phyloP scores from a whole-genome alignment of 192 early-diverging fungal genomes.

The Podila epicladia region DNA sequence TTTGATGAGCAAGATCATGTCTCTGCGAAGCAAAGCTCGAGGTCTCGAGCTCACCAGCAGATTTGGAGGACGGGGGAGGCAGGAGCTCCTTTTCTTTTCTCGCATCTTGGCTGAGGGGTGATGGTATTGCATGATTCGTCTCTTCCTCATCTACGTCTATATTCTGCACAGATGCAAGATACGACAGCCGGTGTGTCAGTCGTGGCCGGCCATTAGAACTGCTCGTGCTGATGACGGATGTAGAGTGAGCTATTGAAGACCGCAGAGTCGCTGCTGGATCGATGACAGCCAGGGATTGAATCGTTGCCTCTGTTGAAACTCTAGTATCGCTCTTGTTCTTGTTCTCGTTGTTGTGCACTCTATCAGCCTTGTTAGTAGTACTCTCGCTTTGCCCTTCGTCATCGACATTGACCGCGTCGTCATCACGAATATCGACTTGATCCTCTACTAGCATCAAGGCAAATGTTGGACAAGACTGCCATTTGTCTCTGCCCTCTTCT shows the following conservation, averaged over 20 bases:
- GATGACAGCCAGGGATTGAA: not conserved
- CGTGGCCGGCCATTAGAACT: constrained; percentile 7
- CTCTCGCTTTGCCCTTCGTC: not conserved
- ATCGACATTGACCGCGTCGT: not conserved
- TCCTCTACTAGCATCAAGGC: constrained; percentile 4
- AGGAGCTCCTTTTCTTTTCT: not conserved
- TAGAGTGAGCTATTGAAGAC: not conserved
- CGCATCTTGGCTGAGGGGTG: not conserved
- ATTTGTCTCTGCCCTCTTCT: not conserved
- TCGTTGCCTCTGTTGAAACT: not conserved
- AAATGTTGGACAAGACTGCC: not conserved
- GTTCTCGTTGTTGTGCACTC: not conserved
- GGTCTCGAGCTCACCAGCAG: too few relatives aligned
- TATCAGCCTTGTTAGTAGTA: not conserved
- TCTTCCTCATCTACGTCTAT: constrained; percentile 5
- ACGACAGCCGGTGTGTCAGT: constrained; percentile 36
- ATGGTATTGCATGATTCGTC: not conserved
- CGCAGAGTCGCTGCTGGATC: not conserved
- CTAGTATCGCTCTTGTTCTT: not conserved
- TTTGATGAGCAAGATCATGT: too few relatives aligned
- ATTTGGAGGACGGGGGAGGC: not conserved
- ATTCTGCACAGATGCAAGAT: constrained; percentile 17
- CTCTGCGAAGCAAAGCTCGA: too few relatives aligned
- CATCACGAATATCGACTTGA: constrained; percentile 5
- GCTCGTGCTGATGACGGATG: constrained; percentile 16